Conservation (phyloP, 2,329 filamentous ascomycete species). For the Fusarium devonianum region DNA sequence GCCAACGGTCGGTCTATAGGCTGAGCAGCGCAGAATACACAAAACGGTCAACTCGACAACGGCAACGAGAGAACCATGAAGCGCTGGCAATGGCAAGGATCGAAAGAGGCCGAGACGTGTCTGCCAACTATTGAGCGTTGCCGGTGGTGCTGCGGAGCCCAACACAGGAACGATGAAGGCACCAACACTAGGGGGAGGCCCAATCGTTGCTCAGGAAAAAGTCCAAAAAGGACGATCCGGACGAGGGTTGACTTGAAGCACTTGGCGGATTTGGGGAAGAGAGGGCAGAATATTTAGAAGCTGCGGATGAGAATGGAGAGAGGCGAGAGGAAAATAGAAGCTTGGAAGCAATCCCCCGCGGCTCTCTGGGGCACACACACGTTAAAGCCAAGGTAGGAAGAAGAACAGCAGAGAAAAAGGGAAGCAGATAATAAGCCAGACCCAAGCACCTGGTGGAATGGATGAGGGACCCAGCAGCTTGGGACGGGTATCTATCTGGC, state of each 20-base stretch:
- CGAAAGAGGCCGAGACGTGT: slow-evolving; percentile 1
- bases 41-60: neutral
- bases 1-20: neutral
- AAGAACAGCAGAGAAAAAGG: slow-evolving; percentile 30
- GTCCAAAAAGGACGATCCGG: no score
- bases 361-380: slow-evolving; percentile 14
- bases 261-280: neutral
- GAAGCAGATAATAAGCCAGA: slow-evolving; percentile 9
- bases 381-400: slow-evolving; percentile 16
- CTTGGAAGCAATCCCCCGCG: slow-evolving; percentile 30
- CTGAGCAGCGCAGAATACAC: neutral
- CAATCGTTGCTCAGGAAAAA: no score
- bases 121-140: slow-evolving; percentile 5
- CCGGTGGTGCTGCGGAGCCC: slow-evolving; percentile 6
- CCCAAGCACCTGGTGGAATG: slow-evolving; percentile 31
- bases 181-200: no score
- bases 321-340: slow-evolving; percentile 26
- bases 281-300: slow-evolving; percentile 11
- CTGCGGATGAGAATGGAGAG: slow-evolving; percentile 10
- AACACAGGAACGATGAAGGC: slow-evolving; percentile 12
- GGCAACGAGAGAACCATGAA: neutral
- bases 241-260: no score
- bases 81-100: neutral
- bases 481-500: slow-evolving; percentile 44
- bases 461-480: slow-evolving; percentile 41